These are phyloP conservation scores for Citrus australasica DNA, from an alignment of 345 rosid species.

Conservation along the genomic window DNA sequence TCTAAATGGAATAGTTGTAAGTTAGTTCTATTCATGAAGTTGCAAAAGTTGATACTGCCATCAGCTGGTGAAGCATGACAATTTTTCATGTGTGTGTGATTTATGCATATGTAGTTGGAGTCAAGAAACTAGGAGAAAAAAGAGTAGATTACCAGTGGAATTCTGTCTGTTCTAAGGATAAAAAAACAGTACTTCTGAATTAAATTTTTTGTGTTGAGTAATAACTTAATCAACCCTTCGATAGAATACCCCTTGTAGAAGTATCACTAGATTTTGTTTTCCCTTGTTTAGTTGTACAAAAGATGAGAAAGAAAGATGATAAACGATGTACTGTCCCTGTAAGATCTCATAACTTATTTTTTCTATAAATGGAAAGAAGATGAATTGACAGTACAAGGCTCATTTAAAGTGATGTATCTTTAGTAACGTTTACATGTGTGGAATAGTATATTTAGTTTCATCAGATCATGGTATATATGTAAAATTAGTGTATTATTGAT, in stretches of 20 bases:
- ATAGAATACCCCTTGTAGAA: too few species aligned
- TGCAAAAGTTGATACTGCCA: background rate
- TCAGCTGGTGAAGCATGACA: background rate
- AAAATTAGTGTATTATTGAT: background rate
- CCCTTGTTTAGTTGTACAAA: background rate
- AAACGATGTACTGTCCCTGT: background rate
- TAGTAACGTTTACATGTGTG: background rate
- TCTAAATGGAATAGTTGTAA: background rate
- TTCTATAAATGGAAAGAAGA: background rate
- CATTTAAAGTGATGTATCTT: background rate
- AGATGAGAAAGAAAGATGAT: background rate
- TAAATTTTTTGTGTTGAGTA: background rate
- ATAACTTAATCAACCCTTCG: background rate
- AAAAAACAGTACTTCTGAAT: too few species aligned
- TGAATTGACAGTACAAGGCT: background rate
- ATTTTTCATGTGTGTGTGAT: background rate
- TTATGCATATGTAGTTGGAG: background rate
- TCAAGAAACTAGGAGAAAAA: background rate
- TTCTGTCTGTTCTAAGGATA: background rate
- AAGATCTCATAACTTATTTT: background rate
- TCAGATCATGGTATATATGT: background rate
- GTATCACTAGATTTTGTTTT: background rate
- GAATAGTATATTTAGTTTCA: background rate
- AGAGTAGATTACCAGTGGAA: background rate
- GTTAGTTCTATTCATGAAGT: background rate